Evolutionary conservation across 345 rosid species (phyloP).

Genomic region (Salix arbutifolia): DNA sequence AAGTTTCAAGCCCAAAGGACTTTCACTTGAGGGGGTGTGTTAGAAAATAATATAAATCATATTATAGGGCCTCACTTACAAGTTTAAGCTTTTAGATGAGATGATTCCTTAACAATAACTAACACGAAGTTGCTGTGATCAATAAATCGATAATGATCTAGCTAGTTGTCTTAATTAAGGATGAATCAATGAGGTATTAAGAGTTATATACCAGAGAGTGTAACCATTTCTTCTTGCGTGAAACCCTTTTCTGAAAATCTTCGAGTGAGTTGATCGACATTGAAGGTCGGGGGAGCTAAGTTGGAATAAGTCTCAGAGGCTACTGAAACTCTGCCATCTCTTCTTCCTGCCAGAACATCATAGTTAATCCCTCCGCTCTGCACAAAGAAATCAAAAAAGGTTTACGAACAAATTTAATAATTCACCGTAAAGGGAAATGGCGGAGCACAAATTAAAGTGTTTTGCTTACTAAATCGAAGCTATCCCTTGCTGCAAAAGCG

Average conservation of each 20-base stretch:
- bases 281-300: conserved; percentile 10
- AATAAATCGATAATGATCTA: too few relatives aligned
- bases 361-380: conserved; percentile 48
- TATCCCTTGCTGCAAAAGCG: conserved; percentile 55
- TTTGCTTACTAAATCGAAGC: conserved; percentile 35
- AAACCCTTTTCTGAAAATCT: conserved; percentile 16
- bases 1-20: too few relatives aligned
- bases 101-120: too few relatives aligned
- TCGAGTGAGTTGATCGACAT: conserved; percentile 13
- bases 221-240: conserved; percentile 19
- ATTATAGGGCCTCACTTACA: too few relatives aligned
- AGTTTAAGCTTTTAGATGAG: too few relatives aligned
- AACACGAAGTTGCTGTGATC: not conserved
- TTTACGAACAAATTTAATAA: not conserved
- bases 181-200: too few relatives aligned
- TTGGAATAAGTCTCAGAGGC: conserved; percentile 27
- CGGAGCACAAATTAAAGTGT: not conserved
- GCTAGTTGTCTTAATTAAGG: not conserved
- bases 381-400: not conserved
- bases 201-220: conserved; percentile 1
- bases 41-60: too few relatives aligned
- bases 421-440: not conserved
- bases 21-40: too few relatives aligned
- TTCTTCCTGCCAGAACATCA: conserved; percentile 54
- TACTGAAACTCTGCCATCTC: conserved; percentile 48